Evolutionary conservation across 2,329 filamentous ascomycete species (phyloP), one percentile per base, ranked within the genome.

Genomic region (Cyphellophora europaea): DNA sequence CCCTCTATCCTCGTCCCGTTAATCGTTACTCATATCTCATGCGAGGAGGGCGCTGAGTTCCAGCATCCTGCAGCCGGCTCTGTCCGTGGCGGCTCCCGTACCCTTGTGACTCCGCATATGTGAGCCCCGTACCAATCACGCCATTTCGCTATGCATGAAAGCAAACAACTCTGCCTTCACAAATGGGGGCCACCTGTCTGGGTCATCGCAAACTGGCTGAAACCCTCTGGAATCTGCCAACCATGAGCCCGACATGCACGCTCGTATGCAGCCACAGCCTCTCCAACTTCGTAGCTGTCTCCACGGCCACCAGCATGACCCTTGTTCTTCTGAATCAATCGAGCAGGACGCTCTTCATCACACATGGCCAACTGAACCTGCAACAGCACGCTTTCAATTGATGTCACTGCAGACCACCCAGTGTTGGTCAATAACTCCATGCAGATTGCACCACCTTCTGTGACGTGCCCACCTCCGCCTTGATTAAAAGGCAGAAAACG

Each of bases 381-480:
- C 16, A 93, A 55, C 11, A 95, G 62, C 3, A 94, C 77, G 33
- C 76, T 80, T 53, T 94, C 87, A 45, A 94, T 77, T 12, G 73
- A 77, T 33, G 70, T 74, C 1, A 72, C 77, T 0, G 82, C 77
- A 14, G 70, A 77, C 88, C 88, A 95, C 16, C 87, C 88, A 5
- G 75, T 74, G 55, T 79, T 86, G 1, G 87, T 93, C 42, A 94
- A 67, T 4, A 91, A 67, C 57, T 91, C 79, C 76, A 93, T 88
- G 56, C 77, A 81, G 61, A 95, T 74, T 2, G 87, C 83, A 2
- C 88, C 88, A 15, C 88, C 88, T 2, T 68, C 63, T 0, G 88
- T 93, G 40, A 95, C 79, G 54, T 94, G 84, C 0, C 87, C 87
- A 15, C 88, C 88, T 13, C 87, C 88, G 4, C 86, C 85, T 4